Evolutionary conservation across 495 filamentous ascomycete species (phyloP), one percentile per base, ranked within the genome.

Genomic region (Amphirosellinia nigrospora): DNA sequence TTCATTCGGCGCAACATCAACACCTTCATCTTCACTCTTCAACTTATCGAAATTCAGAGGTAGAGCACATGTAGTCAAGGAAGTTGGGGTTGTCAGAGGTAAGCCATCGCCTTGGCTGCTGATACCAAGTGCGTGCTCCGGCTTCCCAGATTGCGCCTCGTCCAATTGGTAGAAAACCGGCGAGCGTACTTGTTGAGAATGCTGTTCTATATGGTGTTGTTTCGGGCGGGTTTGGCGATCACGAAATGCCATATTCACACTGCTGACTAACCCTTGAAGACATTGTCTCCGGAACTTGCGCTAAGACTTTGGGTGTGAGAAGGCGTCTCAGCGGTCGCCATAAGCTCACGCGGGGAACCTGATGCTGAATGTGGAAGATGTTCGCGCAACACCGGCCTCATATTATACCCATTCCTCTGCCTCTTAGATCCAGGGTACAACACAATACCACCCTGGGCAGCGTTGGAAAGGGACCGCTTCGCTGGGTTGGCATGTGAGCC

Each of bases 201-300:
- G 39, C 16, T 36, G 8, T 26, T 60, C 26, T 26, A 16, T 45
- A 60, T 23, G 9, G 28, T 26, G 26, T 50, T 58, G 52, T 11
- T 52, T 3, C 34, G 13, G 23, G 28, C 28, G 32, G 7, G 56
- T 8, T 23, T 56, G 46, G 36, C 26, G 16, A 2, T 61, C 53
- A 21, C n/a, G 62, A 21, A 76, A 41, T 11, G 45, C 69, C 39
- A 62, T 62, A 45, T 78, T 78, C n/a, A 78, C 11, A 9, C 36
- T 73, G n/a, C 50, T 66, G 21, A 76, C 11, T 28, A 76, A 53
- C 13, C 72, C 74, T 19, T 69, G 28, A 26, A 61, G 34, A 76
- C 69, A 36, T 39, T 62, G 19, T 73, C 58, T n/a, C 69, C 74
- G 1, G 72, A 30, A 38, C 62, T 69, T 28, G 34, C 48, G 53